Evolutionary conservation across 1,284 basidiomycete species (phyloP).

Genomic region (Malassezia japonica): DNA sequence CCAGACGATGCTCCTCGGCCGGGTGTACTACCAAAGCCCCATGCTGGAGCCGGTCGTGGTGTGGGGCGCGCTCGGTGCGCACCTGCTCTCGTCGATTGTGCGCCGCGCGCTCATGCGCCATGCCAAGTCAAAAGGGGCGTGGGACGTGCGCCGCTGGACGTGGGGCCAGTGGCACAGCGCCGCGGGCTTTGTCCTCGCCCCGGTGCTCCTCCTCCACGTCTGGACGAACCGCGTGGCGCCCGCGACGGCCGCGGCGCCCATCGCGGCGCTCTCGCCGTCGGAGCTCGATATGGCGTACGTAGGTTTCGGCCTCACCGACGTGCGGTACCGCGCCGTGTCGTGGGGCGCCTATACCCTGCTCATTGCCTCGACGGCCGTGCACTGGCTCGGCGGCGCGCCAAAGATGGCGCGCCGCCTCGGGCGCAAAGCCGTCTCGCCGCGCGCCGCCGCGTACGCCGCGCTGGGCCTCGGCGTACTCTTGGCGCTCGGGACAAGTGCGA

Average conservation of each 20-base stretch:
- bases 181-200: slow-evolving; percentile 25
- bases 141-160: not conserved
- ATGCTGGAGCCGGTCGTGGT: slow-evolving; percentile 29
- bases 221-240: slow-evolving; percentile 30
- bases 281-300: slow-evolving; percentile 41
- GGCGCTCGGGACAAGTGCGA: slow-evolving; percentile 5
- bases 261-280: slow-evolving; percentile 25
- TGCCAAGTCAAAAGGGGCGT: slow-evolving; percentile 3
- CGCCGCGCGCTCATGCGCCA: slow-evolving; percentile 7
- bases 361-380: slow-evolving; percentile 3
- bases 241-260: slow-evolving; percentile 15
- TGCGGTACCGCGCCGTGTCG: not conserved
- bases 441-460: not conserved
- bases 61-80: slow-evolving; percentile 24
- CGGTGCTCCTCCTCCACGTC: slow-evolving; percentile 23
- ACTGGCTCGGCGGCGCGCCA: slow-evolving; percentile 4
- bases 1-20: slow-evolving; percentile 24
- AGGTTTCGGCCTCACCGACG: slow-evolving; percentile 11
- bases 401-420: not conserved
- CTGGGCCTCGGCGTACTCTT: not conserved
- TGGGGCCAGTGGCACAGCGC: slow-evolving; percentile 12
- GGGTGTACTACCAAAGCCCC: slow-evolving; percentile 36
- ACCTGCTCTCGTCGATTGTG: slow-evolving; percentile 21
- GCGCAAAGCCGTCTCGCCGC: not conserved
- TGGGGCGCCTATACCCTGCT: slow-evolving; percentile 2